Percentiles rank a stretch among this genome's conserved stretches.
Conservation (phyloP, 139 green algal genomes). For the Astrephomene gubernaculifera region DNA sequence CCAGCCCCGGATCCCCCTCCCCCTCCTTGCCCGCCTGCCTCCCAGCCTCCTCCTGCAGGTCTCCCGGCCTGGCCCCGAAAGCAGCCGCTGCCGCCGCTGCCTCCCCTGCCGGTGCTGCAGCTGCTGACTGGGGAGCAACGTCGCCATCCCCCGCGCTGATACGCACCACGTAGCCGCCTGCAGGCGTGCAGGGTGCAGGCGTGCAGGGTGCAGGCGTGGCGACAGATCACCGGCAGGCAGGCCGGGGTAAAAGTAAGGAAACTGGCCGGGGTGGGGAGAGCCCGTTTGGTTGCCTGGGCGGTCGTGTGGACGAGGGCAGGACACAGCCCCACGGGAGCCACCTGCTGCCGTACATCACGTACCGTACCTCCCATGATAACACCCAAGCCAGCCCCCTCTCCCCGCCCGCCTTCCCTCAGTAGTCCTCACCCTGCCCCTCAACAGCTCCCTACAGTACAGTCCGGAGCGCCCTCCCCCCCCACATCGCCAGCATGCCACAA, state of each 20-base stretch:
- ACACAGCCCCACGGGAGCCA: too few species aligned
- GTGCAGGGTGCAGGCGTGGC: background rate
- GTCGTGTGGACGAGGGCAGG: background rate
- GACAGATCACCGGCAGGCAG: background rate
- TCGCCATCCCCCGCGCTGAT: background rate
- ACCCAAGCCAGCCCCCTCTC: too few species aligned
- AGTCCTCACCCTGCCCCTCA: too few species aligned
- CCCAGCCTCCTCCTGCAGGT: too few species aligned
- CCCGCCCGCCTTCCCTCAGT: too few species aligned
- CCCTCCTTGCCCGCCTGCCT: background rate
- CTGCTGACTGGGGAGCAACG: background rate
- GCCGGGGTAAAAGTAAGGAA: background rate
- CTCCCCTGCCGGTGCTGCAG: too few species aligned
- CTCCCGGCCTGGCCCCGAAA: too few species aligned
- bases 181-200: background rate
- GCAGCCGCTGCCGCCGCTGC: background rate
- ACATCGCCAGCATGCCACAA: background rate
- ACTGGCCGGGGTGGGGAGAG: background rate
- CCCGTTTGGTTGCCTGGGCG: background rate
- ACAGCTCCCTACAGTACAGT: too few species aligned
- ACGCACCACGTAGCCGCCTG: conserved; percentile 10
- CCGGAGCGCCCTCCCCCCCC: too few species aligned
- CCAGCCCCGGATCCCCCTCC: background rate
- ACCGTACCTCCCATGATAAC: too few species aligned
- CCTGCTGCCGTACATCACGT: too few species aligned